phyloP scores from a whole-genome alignment of 2,329 filamentous ascomycete species.

The Niveomyces coronatus region DNA sequence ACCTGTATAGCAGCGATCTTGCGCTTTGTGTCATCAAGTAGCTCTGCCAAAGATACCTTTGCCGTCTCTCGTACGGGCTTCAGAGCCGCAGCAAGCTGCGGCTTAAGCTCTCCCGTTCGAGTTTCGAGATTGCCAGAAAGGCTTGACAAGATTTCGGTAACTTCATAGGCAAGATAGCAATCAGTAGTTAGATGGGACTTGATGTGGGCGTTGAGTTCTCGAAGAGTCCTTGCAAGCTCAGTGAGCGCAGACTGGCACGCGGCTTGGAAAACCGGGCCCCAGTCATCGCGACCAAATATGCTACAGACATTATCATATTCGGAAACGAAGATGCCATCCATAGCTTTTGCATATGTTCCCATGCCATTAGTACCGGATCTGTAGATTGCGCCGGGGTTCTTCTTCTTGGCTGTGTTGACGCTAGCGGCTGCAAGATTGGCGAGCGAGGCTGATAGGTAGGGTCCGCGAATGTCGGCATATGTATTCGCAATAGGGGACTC shows the following conservation, averaged over 20 bases:
- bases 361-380: constrained; percentile 84
- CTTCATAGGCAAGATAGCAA: constrained; percentile 90
- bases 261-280: constrained; percentile 65
- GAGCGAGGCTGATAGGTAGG: constrained; percentile 73
- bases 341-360: constrained; percentile 72
- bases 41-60: constrained; percentile 70
- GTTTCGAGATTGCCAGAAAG: constrained; percentile 71
- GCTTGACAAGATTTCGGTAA: constrained; percentile 78
- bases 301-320: constrained; percentile 87
- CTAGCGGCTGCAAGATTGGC: constrained; percentile 83
- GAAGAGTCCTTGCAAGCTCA: constrained; percentile 75
- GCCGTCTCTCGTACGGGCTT: constrained; percentile 88
- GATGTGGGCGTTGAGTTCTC: constrained; percentile 84
- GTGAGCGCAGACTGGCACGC: constrained; percentile 70
- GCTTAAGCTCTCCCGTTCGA: constrained; percentile 77
- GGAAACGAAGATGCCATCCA: constrained; percentile 77
- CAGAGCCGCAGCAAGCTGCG: constrained; percentile 70
- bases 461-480: constrained; percentile 76
- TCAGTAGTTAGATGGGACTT: constrained; percentile 79
- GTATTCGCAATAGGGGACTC: constrained; percentile 68
- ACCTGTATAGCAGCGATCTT: constrained; percentile 54
- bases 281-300: constrained; percentile 79
- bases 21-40: constrained; percentile 74
- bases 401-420: constrained; percentile 71
- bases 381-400: constrained; percentile 74